These are phyloP conservation scores for Tylopilus vinaceipallidus DNA, from an alignment of 768 basidiomycete species.

Conservation along the genomic window DNA sequence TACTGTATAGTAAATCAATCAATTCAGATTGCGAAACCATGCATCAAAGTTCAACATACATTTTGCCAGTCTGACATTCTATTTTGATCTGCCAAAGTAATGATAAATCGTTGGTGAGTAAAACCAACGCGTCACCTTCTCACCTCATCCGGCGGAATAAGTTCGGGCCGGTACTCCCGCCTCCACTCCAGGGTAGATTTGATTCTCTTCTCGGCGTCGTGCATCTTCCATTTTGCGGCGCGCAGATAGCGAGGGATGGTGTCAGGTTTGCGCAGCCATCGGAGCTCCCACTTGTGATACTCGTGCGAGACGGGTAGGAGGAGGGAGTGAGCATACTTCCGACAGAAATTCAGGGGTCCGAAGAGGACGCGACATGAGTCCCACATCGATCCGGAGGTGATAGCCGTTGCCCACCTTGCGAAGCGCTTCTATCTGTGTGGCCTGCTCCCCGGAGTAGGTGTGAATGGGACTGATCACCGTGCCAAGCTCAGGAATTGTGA, in stretches of 20 bases:
- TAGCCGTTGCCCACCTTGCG: constrained; percentile 54
- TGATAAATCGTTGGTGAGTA: too few relatives aligned
- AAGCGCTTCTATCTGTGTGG: constrained; percentile 55
- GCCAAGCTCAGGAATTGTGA: constrained; percentile 54
- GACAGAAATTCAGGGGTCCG: neutral
- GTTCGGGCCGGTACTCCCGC: constrained; percentile 79
- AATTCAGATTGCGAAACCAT: neutral
- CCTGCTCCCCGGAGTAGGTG: constrained; percentile 64
- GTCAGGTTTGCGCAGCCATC: constrained; percentile 71
- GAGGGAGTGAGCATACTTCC: constrained; percentile 66
- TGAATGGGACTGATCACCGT: constrained; percentile 53
- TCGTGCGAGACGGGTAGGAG: constrained; percentile 64
- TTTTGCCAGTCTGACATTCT: constrained; percentile 85
- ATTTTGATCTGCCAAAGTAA: constrained; percentile 70
- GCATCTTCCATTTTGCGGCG: constrained; percentile 79
- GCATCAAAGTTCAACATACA: constrained; percentile 46
- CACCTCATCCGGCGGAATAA: constrained; percentile 77
- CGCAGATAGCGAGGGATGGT: constrained; percentile 74
- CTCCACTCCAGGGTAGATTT: constrained; percentile 82
- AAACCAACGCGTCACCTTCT: constrained; percentile 7
- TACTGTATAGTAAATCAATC: constrained; percentile 45
- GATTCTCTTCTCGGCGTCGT: constrained; percentile 75
- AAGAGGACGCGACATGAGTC: too few relatives aligned
- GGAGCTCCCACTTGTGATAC: constrained; percentile 73
- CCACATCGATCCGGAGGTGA: neutral